Evolutionary conservation across 1,284 basidiomycete species (phyloP), one percentile per base, ranked within the genome.

Genomic region (Austropuccinia psidii): DNA sequence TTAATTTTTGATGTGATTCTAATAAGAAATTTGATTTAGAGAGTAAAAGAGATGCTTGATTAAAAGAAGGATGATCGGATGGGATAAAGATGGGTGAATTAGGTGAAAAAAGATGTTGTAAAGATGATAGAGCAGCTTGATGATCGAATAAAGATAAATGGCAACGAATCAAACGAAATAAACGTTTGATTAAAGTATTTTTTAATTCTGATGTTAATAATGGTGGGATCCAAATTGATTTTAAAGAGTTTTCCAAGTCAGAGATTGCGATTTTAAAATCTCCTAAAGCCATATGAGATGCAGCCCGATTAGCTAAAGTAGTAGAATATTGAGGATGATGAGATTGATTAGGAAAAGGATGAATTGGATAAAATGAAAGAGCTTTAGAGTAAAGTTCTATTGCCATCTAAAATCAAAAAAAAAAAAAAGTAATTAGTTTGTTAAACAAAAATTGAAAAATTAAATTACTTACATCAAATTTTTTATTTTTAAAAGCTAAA

Each of bases 81-180:
- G 17, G n/a, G 9, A 70, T 70, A 29, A 29, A 33, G 33, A 52
- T 24, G 9, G 11, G 19, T 9, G 55, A 61, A 9, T 49, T 19
- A 6, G 57, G 19, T 21, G 29, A 17, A n/a, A 19, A 9, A 19
- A 70, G 29, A n/a, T 35, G 41, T n/a, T 50, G 8, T 6, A 70
- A 50, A 4, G 57, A 3, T 0, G 4, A 17, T 0, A 33, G 19
- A 19, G 68, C 55, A 13, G n/a, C 29, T 6, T 37, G 29, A 2
- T n/a, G 43, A 31, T 70, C 57, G 9, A 70, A 43, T 39, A 61
- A 37, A 11, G 68, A 54, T 35, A 70, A 37, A 52, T 70, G 19
- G 35, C 68, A 70, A 13, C 47, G 41, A 2, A 61, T 47, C 27
- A 60, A 47, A 27, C 55, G 55, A 13, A 60, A 50, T 3, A 70